Evolutionary conservation across 768 basidiomycete genomes (phyloP), one percentile per base, ranked within the genome.

Genomic region (Calocera cornea): DNA sequence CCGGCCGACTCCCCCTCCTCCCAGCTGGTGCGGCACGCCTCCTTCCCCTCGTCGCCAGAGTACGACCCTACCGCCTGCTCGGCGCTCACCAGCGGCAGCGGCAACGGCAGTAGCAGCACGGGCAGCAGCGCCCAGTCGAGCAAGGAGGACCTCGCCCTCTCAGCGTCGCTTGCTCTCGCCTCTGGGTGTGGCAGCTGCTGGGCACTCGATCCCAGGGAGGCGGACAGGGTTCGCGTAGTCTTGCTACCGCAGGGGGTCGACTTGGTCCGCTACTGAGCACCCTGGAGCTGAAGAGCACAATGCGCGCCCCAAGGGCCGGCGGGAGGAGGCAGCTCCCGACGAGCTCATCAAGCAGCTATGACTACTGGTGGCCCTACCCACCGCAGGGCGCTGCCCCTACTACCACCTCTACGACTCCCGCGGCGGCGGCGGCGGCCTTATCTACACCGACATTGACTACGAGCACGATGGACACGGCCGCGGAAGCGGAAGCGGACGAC

Each of bases 1-100:
- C 83, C 87, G 5, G 86, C 83, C 0, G 90, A 88, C 73, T 88
- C 89, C 5, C 89, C 89, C 0, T 82, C 87, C 0, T 83, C 83
- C 0, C 85, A 88, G 73, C 83, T 88, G 67, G 81, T 90, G 60
- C 87, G 90, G 41, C 84, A 89, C 3, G 86, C 87, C 2, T 89
- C 89, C 1, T 90, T 88, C 72, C 82, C 19, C 44, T 19, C 44
- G 3, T 24, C 24, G 8, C 49, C 24, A 50, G 24, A 7, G 14
- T n/a, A 14, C 12, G 22, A 16, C 49, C 49, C 49, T 24, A 14
- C 49, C 14, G 8, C 22, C 49, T 50, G 11, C 49, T 60, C 54
- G 5, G 44, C 7, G 44, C 84, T 90, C 66, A 66, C 66, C 12
- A 64, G 67, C 49, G 54, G 47, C 31, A n/a, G n/a, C n/a, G n/a